A percentile compares a stretch with the other conserved stretches of the same genome.
These are phyloP conservation scores for Erysimum cheiri DNA, from an alignment of 441 rosid species.

Conservation along the genomic window DNA sequence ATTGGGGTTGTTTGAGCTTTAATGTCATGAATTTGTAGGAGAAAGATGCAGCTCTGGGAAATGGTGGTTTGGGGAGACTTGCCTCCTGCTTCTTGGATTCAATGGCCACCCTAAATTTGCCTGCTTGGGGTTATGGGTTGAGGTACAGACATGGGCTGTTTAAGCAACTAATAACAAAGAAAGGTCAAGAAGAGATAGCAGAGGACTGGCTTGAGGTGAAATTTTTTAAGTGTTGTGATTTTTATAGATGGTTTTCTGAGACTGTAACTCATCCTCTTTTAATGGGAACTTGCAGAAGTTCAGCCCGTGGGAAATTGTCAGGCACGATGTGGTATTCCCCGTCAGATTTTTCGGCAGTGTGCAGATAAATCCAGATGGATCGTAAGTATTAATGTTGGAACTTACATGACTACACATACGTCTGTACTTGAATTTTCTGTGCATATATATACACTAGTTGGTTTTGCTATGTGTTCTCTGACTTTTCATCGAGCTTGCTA, in stretches of 20 bases:
- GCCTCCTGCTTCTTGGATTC: slow-evolving; percentile 99
- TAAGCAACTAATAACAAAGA: slow-evolving; percentile 84
- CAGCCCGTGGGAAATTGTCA: slow-evolving; percentile 99
- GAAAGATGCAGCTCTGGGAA: slow-evolving; percentile 98
- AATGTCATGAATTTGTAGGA: slow-evolving; percentile 56
- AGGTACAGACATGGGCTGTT: slow-evolving; percentile 94
- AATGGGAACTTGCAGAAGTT: slow-evolving; percentile 75
- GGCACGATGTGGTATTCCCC: slow-evolving; percentile 90
- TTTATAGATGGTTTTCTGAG: slow-evolving; percentile 24
- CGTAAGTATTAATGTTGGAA: slow-evolving; percentile 59
- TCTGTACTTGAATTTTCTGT: background rate
- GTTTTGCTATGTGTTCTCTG: slow-evolving; percentile 10
- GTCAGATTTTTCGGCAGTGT: slow-evolving; percentile 90
- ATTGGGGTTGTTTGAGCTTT: slow-evolving; percentile 30
- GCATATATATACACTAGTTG: slow-evolving; percentile 10
- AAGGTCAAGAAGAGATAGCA: slow-evolving; percentile 93
- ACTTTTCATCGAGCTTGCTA: slow-evolving; percentile 13
- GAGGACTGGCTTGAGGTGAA: slow-evolving; percentile 99
- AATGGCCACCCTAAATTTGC: slow-evolving; percentile 94
- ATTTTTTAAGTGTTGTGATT: slow-evolving; percentile 17
- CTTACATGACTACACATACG: slow-evolving; percentile 23
- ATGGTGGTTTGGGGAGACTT: slow-evolving; percentile 98
- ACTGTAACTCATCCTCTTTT: slow-evolving; percentile 40
- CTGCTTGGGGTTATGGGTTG: slow-evolving; percentile 99
- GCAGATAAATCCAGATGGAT: slow-evolving; percentile 77